These are phyloP conservation scores for Ilyonectria robusta DNA, from an alignment of 2,329 filamentous ascomycete genomes.

Conservation along the genomic window DNA sequence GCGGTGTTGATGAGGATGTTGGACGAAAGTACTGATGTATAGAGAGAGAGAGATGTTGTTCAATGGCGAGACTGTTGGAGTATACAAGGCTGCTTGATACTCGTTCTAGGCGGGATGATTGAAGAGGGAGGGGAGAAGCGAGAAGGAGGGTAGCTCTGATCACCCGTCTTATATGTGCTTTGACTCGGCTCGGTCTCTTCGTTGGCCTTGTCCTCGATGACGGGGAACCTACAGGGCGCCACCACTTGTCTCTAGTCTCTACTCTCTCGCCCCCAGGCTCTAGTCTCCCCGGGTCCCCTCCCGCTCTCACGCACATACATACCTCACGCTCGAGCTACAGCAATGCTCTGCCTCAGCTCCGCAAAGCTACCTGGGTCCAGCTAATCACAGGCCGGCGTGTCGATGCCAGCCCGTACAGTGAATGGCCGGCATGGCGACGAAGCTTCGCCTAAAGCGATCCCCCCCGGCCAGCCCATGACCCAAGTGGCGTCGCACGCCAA, in stretches of 20 bases:
- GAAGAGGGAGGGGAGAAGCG: no score
- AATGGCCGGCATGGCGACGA: neutral
- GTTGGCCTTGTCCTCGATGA: slow-evolving; percentile 1
- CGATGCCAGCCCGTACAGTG: no score
- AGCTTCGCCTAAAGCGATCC: slow-evolving; percentile 10
- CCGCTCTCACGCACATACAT: neutral
- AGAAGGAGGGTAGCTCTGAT: neutral
- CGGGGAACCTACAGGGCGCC: neutral
- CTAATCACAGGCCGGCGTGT: neutral
- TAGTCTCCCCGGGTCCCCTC: neutral
- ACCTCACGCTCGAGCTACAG: neutral
- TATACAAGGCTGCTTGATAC: neutral
- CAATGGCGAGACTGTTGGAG: neutral
- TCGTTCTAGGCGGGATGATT: neutral
- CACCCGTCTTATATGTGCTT: neutral
- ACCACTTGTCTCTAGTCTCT: neutral
- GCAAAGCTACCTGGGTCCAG: neutral
- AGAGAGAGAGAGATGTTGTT: neutral
- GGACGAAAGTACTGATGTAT: neutral
- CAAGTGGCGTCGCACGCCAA: slow-evolving; percentile 1
- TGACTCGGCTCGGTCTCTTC: neutral
- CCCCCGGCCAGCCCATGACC: slow-evolving; percentile 6
- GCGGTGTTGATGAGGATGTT: slow-evolving; percentile 5
- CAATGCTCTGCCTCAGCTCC: neutral
- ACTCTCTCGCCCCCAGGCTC: neutral